Evolutionary conservation across 371 early-diverging fungal species (phyloP), one percentile per base, ranked within the genome.

Genomic region (Nematocida sp.): DNA sequence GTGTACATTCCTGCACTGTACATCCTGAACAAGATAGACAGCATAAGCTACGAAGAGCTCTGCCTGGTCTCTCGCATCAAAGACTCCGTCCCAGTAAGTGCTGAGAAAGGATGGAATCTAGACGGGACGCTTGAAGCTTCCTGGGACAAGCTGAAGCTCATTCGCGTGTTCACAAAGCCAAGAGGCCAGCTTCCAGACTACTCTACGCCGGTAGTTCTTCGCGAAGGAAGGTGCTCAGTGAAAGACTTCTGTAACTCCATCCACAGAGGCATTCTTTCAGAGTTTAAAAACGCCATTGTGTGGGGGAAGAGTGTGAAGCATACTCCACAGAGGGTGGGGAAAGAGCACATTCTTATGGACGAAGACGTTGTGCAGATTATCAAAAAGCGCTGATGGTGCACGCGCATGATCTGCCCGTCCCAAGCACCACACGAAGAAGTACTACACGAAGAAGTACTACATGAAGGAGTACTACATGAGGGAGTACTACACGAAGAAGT

Each of bases 351-450:
- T 17, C 83, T 98, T 55, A 81, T 85, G 43, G 96, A 98, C 82
- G 95, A 94, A 84, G 99, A 98, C 86, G 96, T 98, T 2, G 95
- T 98, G n/a, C 95, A 95, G 81, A 91, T 96, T 80, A 87, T 92
- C 43, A 91, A 91, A 84, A 86, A 86, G 48, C 58, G 80, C 32
- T 82, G 43, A 41, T 41, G n/a, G 11, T n/a, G n/a, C n/a, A n/a
- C n/a, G n/a, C n/a, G n/a, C n/a, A n/a, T n/a, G n/a, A n/a, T n/a
- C n/a, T n/a, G n/a, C n/a, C n/a, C n/a, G n/a, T n/a, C n/a, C n/a
- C n/a, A n/a, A n/a, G n/a, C n/a, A n/a, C n/a, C n/a, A n/a, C n/a
- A n/a, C n/a, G n/a, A n/a, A n/a, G n/a, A n/a, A n/a, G n/a, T n/a
- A n/a, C n/a, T n/a, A n/a, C n/a, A n/a, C n/a, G n/a, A n/a, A n/a